phyloP scores from a whole-genome alignment of 2,329 filamentous ascomycete genomes.

The Hypoxylon sp. region DNA sequence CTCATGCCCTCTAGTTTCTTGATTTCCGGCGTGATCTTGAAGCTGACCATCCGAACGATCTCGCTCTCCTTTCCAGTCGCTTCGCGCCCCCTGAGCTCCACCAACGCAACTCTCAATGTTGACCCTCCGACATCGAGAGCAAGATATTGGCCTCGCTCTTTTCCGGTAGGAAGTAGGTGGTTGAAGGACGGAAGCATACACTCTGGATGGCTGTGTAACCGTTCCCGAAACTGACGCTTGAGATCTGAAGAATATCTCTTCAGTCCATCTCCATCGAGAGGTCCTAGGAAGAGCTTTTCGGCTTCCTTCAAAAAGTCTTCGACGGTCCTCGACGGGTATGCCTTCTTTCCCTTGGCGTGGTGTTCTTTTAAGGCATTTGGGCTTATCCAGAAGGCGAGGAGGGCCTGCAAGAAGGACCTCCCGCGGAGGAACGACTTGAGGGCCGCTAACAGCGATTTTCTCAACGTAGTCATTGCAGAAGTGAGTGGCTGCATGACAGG shows the following conservation, averaged over 20 bases:
- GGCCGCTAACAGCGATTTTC: slow-evolving; percentile 66
- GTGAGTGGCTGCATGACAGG: slow-evolving; percentile 64
- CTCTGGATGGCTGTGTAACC: slow-evolving; percentile 63
- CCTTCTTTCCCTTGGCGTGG: slow-evolving; percentile 37
- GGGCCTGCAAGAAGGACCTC: slow-evolving; percentile 69
- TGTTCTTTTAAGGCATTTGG: slow-evolving; percentile 55
- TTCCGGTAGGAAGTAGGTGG: slow-evolving; percentile 71
- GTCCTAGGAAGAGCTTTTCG: slow-evolving; percentile 64
- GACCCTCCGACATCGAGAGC: slow-evolving; percentile 78
- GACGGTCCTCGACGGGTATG: slow-evolving; percentile 49
- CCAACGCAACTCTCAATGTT: slow-evolving; percentile 73
- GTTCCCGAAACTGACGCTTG: slow-evolving; percentile 67
- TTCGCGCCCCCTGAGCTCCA: slow-evolving; percentile 66
- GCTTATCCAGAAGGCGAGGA: slow-evolving; percentile 67
- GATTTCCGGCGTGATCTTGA: slow-evolving; percentile 67
- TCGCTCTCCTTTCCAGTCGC: slow-evolving; percentile 58
- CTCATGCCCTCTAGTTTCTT: slow-evolving; percentile 68
- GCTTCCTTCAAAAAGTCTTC: slow-evolving; percentile 69
- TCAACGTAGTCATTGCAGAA: slow-evolving; percentile 69
- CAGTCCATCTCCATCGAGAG: slow-evolving; percentile 61
- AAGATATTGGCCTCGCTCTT: slow-evolving; percentile 70
- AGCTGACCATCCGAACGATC: slow-evolving; percentile 67
- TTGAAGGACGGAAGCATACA: slow-evolving; percentile 77
- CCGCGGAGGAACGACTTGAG: slow-evolving; percentile 70
- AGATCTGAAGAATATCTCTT: slow-evolving; percentile 62